Percentiles rank a stretch among this genome's conserved stretches.
Evolutionary conservation across 1,284 basidiomycete genomes (phyloP).

Genomic region (Taiwanofungus camphoratus): DNA sequence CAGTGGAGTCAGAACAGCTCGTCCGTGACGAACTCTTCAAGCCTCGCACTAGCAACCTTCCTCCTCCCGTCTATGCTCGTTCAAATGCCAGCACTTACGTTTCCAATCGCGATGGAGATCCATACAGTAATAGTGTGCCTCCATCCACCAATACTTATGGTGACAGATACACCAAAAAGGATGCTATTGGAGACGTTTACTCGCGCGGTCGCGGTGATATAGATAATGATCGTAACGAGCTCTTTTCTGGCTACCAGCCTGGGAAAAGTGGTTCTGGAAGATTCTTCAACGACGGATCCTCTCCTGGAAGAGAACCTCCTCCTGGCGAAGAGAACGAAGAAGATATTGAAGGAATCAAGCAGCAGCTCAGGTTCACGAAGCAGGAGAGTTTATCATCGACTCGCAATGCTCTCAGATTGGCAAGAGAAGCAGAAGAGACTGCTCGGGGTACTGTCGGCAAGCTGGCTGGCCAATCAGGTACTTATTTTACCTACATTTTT

Average conservation of each 20-base stretch:
- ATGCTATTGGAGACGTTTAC: conserved; percentile 56
- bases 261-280: conserved; percentile 49
- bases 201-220: conserved; percentile 51
- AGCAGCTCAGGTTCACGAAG: conserved; percentile 86
- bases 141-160: conserved; percentile 25
- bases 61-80: conserved; percentile 39
- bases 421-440: conserved; percentile 94
- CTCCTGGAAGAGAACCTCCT: conserved; percentile 36
- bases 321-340: conserved; percentile 87
- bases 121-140: conserved; percentile 26
- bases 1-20: conserved; percentile 36
- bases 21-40: conserved; percentile 29
- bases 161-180: conserved; percentile 47
- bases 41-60: conserved; percentile 28
- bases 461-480: conserved; percentile 95
- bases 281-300: conserved; percentile 57
- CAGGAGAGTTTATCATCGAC: conserved; percentile 91
- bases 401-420: conserved; percentile 89
- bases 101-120: conserved; percentile 61
- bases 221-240: conserved; percentile 64
- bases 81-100: conserved; percentile 60
- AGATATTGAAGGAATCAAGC: conserved; percentile 95
- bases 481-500: conserved; percentile 17
- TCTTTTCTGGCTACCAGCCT: conserved; percentile 69
- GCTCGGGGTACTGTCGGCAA: conserved; percentile 82